Evolutionary conservation across 805 yeast species (phyloP), one percentile per base, ranked within the genome.

Genomic region (Candida oleophila): DNA sequence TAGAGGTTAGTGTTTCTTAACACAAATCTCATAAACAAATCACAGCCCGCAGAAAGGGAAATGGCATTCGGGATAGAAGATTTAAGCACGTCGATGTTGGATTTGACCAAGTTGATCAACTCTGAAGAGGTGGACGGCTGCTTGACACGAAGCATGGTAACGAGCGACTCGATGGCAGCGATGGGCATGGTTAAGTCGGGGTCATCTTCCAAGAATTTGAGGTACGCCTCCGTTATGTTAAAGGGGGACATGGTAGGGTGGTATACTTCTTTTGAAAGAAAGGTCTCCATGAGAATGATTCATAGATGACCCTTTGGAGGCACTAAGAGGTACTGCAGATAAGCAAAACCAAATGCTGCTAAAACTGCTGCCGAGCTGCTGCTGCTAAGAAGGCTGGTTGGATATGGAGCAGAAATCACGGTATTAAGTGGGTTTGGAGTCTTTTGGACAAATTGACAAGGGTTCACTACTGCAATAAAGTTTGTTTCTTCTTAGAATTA

Each of bases 111-210:
- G 43, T 82, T 87, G 58, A 91, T 91, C 60, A 94, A 78, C 63
- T 94, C 99, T 2, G 97, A 88, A 1, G 96, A 89, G 0, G 99
- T 94, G 8, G 89, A 78, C 5, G 99, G 97, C 62, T 89, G 90
- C 55, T 89, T 85, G 42, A 84, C 81, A 52, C 84, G 78, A 22
- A 92, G 69, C 68, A 94, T 78, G 7, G 94, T 87, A 22, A 94
- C 96, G 39, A 94, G 73, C 11, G 96, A 82, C 71, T 94, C 98
- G 59, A 94, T 94, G 32, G 99, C 99, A 38, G 99, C 99, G 30
- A 94, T 89, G 1, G 99, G 99, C 97, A 91, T 94, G 4, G 99
- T 91, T 83, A 94, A 88, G 47, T 94, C 98, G n/a, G 88, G 77
- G 68, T 94, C 97, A 43, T 90, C 96, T 55, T 80, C 81, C 51